Evolutionary conservation across 306 rosid genomes (phyloP).

Genomic region (Sicyos edulis): DNA sequence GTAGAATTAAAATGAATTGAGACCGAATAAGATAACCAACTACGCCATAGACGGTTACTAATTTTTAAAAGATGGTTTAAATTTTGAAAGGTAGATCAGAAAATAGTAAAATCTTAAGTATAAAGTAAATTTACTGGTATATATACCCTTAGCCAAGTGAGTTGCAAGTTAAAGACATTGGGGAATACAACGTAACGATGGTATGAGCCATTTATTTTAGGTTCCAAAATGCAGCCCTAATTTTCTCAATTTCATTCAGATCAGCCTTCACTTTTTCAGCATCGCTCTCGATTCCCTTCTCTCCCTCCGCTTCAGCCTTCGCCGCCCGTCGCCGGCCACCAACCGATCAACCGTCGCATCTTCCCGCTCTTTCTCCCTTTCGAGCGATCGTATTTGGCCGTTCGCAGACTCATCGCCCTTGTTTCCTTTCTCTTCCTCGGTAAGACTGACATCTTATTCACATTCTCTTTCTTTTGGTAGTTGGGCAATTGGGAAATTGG

Average conservation of each 20-base stretch:
- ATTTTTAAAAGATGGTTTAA: no score
- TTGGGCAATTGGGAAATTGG: neutral
- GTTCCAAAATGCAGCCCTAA: conserved; percentile 4
- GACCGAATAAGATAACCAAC: no score
- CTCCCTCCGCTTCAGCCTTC: conserved; percentile 4
- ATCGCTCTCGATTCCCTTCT: neutral
- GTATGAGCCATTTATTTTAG: neutral
- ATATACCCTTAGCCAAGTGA: neutral
- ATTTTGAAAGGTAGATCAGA: no score
- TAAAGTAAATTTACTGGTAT: neutral
- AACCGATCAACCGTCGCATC: neutral
- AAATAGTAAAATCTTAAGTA: no score
- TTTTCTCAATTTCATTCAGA: conserved; percentile 1
- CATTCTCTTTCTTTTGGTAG: conserved; percentile 8
- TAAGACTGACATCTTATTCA: neutral
- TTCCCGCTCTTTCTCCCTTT: neutral
- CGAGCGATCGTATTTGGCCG: neutral
- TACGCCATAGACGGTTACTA: no score
- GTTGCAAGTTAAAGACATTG: no score
- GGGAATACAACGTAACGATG: neutral
- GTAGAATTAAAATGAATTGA: no score
- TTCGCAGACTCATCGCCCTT: neutral
- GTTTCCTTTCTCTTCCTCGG: conserved; percentile 12
- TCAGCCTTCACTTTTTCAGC: neutral
- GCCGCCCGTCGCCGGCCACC: neutral